phyloP scores from a whole-genome alignment of 345 rosid species.

The Pistacia vera region DNA sequence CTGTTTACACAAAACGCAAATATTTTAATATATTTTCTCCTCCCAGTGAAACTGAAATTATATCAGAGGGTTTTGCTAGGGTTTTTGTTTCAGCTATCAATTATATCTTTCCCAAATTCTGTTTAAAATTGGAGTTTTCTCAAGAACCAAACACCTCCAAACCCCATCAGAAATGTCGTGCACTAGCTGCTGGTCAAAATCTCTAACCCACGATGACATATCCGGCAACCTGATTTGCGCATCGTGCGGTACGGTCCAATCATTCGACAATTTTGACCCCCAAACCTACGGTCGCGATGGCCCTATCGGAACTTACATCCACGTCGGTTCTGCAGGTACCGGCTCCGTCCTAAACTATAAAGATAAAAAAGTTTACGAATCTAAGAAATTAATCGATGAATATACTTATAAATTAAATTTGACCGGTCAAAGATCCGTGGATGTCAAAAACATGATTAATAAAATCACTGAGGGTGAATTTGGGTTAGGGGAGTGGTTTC shows the following conservation, averaged over 20 bases:
- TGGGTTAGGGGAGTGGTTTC: constrained; percentile 75
- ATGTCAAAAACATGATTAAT: constrained; percentile 42
- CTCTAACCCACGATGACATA: constrained; percentile 45
- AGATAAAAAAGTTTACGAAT: constrained; percentile 68
- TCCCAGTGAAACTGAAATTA: too few relatives aligned
- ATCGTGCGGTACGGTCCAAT: constrained; percentile 49
- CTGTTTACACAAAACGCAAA: too few relatives aligned
- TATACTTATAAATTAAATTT: constrained; percentile 36
- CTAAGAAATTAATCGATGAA: constrained; percentile 45
- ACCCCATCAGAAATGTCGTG: constrained; percentile 26
- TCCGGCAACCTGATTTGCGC: constrained; percentile 49
- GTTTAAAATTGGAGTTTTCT: too few relatives aligned
- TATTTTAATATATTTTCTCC: too few relatives aligned
- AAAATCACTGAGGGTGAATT: constrained; percentile 67
- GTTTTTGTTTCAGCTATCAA: too few relatives aligned
- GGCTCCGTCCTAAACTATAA: constrained; percentile 49
- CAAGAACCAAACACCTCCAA: neutral
- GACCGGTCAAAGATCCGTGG: constrained; percentile 20
- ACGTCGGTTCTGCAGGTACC: constrained; percentile 56
- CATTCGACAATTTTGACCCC: constrained; percentile 48
- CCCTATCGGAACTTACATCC: constrained; percentile 61
- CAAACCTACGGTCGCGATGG: constrained; percentile 47
- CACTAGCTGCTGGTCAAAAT: constrained; percentile 42
- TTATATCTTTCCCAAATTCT: too few relatives aligned
- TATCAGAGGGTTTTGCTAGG: too few relatives aligned